phyloP scores from a whole-genome alignment of 441 rosid species.

The Biscutella laevigata region DNA sequence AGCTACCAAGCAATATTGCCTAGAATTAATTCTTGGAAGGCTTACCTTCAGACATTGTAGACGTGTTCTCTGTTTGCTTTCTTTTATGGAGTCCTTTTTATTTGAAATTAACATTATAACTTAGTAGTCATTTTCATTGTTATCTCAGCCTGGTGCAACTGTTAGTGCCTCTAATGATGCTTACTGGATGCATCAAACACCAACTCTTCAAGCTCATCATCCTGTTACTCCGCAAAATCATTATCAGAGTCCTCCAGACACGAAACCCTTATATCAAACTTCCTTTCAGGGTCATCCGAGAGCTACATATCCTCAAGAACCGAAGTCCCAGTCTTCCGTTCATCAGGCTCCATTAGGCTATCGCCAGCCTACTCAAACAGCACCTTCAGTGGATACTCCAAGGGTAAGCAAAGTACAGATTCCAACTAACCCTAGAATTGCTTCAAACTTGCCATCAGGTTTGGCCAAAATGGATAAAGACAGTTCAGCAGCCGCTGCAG shows the following conservation, averaged over 20 bases:
- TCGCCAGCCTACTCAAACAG: conserved; percentile 44
- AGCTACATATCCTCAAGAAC: conserved; percentile 48
- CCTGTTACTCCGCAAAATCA: conserved; percentile 50
- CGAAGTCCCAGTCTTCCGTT: conserved; percentile 46
- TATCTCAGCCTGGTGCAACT: conserved; percentile 54
- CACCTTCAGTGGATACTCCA: conserved; percentile 44
- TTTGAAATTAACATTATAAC: background rate
- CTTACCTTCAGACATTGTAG: too few relatives aligned
- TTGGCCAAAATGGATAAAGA: conserved; percentile 61
- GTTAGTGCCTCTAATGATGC: conserved; percentile 51
- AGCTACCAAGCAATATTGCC: background rate
- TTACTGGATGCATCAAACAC: conserved; percentile 63
- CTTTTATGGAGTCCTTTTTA: background rate
- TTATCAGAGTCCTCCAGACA: conserved; percentile 53
- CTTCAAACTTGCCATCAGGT: conserved; percentile 73
- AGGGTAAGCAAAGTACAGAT: conserved; percentile 83
- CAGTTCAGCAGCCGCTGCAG: conserved; percentile 32
- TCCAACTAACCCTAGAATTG: conserved; percentile 94
- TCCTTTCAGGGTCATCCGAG: conserved; percentile 64
- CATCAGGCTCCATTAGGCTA: conserved; percentile 55
- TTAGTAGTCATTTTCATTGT: conserved; percentile 14
- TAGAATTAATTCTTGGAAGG: too few relatives aligned
- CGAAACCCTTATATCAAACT: conserved; percentile 52
- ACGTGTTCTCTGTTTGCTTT: conserved; percentile 6
- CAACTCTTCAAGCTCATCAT: conserved; percentile 54